Evolutionary conservation across 495 filamentous ascomycete species (phyloP).

Genomic region (Elaphomyces granulatus): DNA sequence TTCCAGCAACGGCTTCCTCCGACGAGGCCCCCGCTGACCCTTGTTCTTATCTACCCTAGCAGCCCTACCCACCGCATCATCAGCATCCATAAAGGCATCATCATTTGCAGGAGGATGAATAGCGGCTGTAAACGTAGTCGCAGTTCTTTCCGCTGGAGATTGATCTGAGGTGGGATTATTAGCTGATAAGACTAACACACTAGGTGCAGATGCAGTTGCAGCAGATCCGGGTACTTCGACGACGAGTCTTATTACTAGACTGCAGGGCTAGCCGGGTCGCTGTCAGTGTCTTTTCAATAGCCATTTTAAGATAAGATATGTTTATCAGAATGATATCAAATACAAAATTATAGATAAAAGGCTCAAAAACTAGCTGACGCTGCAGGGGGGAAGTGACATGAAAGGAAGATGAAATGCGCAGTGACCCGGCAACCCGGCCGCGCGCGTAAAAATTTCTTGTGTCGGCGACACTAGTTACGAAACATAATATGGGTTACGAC

Average conservation of each 20-base stretch:
- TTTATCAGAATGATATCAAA: too few species aligned
- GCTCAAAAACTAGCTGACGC: too few species aligned
- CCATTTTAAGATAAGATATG: not conserved
- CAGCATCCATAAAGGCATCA: not conserved
- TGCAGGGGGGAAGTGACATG: too few species aligned
- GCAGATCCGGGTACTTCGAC: not conserved
- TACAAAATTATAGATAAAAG: too few species aligned
- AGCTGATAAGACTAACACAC: too few species aligned
- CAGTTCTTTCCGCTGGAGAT: too few species aligned
- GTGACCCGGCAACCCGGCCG: not conserved
- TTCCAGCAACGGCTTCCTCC: not conserved
- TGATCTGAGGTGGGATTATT: too few species aligned
- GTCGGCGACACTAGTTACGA: not conserved
- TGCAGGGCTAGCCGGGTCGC: too few species aligned
- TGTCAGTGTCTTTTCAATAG: not conserved
- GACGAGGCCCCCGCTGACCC: not conserved
- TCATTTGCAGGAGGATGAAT: not conserved
- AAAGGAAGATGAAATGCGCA: not conserved
- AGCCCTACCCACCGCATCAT: not conserved
- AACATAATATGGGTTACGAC: not conserved
- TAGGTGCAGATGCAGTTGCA: too few species aligned
- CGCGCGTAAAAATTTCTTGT: not conserved
- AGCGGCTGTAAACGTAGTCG: not conserved
- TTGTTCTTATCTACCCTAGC: not conserved
- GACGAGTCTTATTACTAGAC: not conserved